These are phyloP conservation scores for Carpinus fangiana DNA, from an alignment of 306 rosid genomes.

Conservation along the genomic window DNA sequence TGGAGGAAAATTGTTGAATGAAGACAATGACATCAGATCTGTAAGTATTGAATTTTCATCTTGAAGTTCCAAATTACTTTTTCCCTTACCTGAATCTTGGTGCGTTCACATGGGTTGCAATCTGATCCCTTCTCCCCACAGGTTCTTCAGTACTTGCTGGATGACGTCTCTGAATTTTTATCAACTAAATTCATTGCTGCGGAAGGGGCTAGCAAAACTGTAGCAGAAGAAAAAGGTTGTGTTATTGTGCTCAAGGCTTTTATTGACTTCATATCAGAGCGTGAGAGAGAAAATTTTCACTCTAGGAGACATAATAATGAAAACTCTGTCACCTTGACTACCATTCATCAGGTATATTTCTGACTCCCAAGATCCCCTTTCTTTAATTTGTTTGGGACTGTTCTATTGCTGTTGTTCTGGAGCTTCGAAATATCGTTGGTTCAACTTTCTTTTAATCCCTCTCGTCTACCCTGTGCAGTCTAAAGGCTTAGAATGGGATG, in stretches of 20 bases:
- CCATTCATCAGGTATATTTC: conserved; percentile 85
- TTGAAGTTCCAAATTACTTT: conserved; percentile 12
- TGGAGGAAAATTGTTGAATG: conserved; percentile 83
- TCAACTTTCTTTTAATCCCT: conserved; percentile 3
- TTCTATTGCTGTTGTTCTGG: not conserved
- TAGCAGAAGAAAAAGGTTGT: conserved; percentile 61
- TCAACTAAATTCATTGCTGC: conserved; percentile 49
- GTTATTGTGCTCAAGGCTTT: conserved; percentile 54
- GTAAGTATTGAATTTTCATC: conserved; percentile 52
- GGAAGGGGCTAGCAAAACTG: conserved; percentile 43
- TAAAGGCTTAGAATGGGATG: conserved; percentile 97
- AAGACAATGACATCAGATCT: conserved; percentile 88
- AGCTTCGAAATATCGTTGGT: conserved; percentile 1
- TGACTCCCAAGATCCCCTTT: not conserved
- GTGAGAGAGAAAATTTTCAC: conserved; percentile 75
- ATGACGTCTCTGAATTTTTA: conserved; percentile 81
- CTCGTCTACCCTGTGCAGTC: conserved; percentile 56
- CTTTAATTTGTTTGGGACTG: not conserved
- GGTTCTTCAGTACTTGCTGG: conserved; percentile 88
- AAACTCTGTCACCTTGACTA: conserved; percentile 81
- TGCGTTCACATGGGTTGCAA: conserved; percentile 15
- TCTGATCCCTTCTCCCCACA: conserved; percentile 43
- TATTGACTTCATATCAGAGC: conserved; percentile 66
- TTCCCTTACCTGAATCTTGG: conserved; percentile 13
- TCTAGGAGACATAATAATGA: conserved; percentile 68